Evolutionary conservation across 2,329 filamentous ascomycete genomes (phyloP), one percentile per base, ranked within the genome.

Genomic region (Byssothecium circinans): DNA sequence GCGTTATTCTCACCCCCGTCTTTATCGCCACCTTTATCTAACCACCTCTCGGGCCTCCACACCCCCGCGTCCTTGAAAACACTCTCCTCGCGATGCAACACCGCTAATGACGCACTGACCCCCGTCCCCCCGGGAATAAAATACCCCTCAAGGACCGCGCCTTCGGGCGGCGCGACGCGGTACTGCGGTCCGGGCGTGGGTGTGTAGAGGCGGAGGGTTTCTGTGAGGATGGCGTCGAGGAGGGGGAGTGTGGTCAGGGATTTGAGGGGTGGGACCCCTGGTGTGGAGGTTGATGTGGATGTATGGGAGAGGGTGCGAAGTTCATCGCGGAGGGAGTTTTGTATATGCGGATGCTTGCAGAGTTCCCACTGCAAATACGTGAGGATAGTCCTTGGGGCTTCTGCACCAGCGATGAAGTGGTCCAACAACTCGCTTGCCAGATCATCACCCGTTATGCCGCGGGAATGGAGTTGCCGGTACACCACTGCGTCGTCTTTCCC

Each of bases 341-440:
- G 59, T 30, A 61, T 50, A 18, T 43, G 17, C 55, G 56, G 29
- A 20, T 58, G 58, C 69, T 15, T 66, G 58, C 38, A 78, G 58
- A 59, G 70, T 39, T 84, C 75, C 75, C 81, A 83, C 14, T 79
- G 70, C 1, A 83, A 63, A 60, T 84, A 87, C 0, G 81, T 83
- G 23, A 88, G 69, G 0, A 79, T 81, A 20, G 88, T 82, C 2
- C 83, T 84, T 2, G 83, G 83, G 0, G 87, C 90, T 63, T 91
- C 88, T 53, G 88, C 85, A 0, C 87, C 88, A 0, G 88, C 88
- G 1, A 87, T 79, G 3, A 88, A 75, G 51, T 91, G 87, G 60
- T 91, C 87, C 39, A 88, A 79, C 53, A 87, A 75, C 60, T 91
- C 88, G 22, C 81, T 86, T 2, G 85, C 84, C 18, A 89, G 75